Percentiles rank a stretch among this genome's conserved stretches.
Evolutionary conservation across 2,329 filamentous ascomycete genomes (phyloP).

Genomic region (Monosporascus cannonballus): DNA sequence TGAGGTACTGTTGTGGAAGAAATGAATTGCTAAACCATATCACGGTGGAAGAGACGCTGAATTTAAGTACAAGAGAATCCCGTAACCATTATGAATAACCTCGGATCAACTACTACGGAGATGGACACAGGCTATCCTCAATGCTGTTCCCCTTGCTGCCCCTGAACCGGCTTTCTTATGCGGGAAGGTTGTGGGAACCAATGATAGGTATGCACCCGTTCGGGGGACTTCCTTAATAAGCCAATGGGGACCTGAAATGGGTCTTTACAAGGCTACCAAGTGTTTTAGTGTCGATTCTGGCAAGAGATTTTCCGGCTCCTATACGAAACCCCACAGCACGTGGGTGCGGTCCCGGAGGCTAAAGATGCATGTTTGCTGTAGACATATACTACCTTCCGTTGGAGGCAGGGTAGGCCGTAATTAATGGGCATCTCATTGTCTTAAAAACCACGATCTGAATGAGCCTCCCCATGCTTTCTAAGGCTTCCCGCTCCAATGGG

Average conservation of each 20-base stretch:
- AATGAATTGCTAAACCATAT: too few relatives aligned
- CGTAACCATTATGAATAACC: background rate
- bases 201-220: background rate
- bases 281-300: background rate
- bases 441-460: too few relatives aligned
- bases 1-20: background rate
- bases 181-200: background rate
- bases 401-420: background rate
- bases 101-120: background rate
- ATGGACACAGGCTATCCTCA: background rate
- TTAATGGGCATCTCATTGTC: too few relatives aligned
- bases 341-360: background rate
- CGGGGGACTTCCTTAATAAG: background rate
- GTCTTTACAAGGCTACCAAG: background rate
- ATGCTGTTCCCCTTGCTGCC: background rate
- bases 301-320: background rate
- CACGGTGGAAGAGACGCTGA: background rate
- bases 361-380: background rate
- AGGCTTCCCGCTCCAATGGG: too few relatives aligned
- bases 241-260: background rate
- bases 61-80: background rate
- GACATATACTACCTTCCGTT: background rate
- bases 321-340: background rate
- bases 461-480: too few relatives aligned
- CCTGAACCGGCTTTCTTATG: background rate